A percentile compares a stretch with the other conserved stretches of the same genome.
Conservation (phyloP, 1,284 basidiomycete genomes). For the Apiotrichum porosum region DNA sequence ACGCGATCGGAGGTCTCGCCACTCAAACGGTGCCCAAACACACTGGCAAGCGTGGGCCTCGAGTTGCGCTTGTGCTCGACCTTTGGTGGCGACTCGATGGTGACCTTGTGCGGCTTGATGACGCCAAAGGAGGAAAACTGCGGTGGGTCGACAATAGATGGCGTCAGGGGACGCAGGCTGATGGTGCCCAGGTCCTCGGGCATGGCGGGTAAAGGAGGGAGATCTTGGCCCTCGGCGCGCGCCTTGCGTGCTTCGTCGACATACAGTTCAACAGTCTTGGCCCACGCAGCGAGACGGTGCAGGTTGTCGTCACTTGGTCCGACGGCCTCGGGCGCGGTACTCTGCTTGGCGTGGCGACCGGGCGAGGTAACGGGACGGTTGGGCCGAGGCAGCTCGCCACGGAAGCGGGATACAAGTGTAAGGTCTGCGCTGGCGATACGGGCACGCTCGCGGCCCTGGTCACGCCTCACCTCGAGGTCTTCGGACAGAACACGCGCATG, state of each 20-base stretch:
- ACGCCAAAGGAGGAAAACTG: background rate
- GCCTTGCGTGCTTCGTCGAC: conserved; percentile 45
- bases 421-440: background rate
- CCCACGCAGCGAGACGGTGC: conserved; percentile 43
- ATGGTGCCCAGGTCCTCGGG: conserved; percentile 36
- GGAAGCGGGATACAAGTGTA: background rate
- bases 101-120: background rate
- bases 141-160: conserved; percentile 25
- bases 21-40: too few species aligned
- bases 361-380: background rate
- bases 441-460: background rate
- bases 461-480: background rate
- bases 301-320: conserved; percentile 22
- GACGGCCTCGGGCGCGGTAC: conserved; percentile 7
- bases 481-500: background rate
- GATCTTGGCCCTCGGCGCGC: conserved; percentile 36
- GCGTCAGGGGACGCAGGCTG: conserved; percentile 20
- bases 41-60: background rate
- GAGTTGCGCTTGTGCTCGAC: background rate
- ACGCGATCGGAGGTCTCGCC: too few species aligned
- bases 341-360: conserved; percentile 11
- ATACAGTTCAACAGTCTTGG: conserved; percentile 43
- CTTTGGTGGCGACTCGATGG: background rate
- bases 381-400: too few species aligned
- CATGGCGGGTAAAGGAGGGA: conserved; percentile 31